Evolutionary conservation across 768 basidiomycete species (phyloP), one percentile per base, ranked within the genome.

Genomic region (Coprinopsis cinerea): DNA sequence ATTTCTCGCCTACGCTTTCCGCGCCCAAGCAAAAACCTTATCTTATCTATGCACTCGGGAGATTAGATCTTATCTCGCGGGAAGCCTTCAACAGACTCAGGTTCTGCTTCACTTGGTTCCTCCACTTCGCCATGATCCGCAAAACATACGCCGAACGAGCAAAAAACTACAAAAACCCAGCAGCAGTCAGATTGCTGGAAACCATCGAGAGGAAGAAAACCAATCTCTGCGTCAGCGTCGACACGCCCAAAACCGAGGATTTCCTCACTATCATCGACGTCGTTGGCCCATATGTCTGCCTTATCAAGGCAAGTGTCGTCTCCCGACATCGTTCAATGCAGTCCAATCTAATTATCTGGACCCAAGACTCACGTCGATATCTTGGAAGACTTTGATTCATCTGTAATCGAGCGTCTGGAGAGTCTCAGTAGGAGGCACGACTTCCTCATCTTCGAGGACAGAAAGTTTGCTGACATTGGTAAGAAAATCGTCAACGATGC

Each of bases 391-490:
- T 98, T 92, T 64, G 81, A 92, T 39, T 65, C 70, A 9, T 76
- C 75, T 5, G 67, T 97, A 40, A 79, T 94, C 49, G 71, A 80
- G 35, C 73, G 76, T 37, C 74, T 99, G 35, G 76, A 81, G 52
- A 72, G 74, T 28, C 79, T 98, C 5, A 83, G 85, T 60, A 60
- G 67, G 40, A 85, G 88, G 63, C 82, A 96, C 55, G 91, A 96
- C 60, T 99, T 98, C 70, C 66, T 95, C 46, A 93, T 97, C 58
- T 99, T 98, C 58, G 96, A 98, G 70, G 96, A 99, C 71, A 77
- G 96, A 56, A 99, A 99, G 67, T 99, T 99, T 60, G 95, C 96
- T 3, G 96, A 99, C 66, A 98, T 99, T 46, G 95, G 95, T 93
- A 54, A 59, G 78, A 57, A 20, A 39, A 39, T 26, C 30, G 9